Percentiles rank a stretch among this genome's conserved stretches.
These are phyloP conservation scores for Athelia psychrophila DNA, from an alignment of 1,284 basidiomycete species.

Conservation along the genomic window DNA sequence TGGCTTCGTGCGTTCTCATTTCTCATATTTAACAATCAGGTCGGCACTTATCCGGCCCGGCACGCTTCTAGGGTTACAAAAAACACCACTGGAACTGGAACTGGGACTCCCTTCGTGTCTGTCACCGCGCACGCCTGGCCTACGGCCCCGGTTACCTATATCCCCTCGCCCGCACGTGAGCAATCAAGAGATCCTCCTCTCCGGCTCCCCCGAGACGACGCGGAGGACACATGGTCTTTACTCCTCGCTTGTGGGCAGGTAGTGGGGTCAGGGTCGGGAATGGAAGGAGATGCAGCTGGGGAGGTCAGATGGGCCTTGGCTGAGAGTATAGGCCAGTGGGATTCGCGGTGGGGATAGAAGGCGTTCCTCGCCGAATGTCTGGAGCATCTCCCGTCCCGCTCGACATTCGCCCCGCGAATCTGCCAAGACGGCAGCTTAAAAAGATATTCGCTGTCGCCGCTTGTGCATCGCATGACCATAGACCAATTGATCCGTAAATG, in stretches of 20 bases:
- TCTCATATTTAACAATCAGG: not conserved
- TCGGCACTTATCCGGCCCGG: not conserved
- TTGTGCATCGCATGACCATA: no score
- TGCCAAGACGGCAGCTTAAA: no score
- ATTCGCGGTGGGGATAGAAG: slow-evolving; percentile 46
- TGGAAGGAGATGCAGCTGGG: slow-evolving; percentile 4
- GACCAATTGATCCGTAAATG: no score
- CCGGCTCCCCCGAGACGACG: slow-evolving; percentile 40
- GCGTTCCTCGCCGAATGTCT: no score
- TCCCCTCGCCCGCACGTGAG: slow-evolving; percentile 31
- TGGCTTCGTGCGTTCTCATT: slow-evolving; percentile 40
- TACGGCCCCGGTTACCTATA: slow-evolving; percentile 44
- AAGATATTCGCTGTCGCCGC: no score
- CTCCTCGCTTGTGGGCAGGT: slow-evolving; percentile 24
- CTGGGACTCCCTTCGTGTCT: slow-evolving; percentile 25
- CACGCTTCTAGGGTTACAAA: no score
- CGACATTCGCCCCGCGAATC: no score
- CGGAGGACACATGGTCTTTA: slow-evolving; percentile 51
- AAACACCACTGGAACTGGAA: no score
- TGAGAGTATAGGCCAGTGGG: slow-evolving; percentile 47
- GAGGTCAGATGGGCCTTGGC: slow-evolving; percentile 37
- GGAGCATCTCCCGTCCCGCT: no score
- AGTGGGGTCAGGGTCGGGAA: slow-evolving; percentile 8
- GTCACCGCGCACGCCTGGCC: slow-evolving; percentile 35
- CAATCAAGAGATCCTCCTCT: slow-evolving; percentile 18